A percentile compares a stretch with the other conserved stretches of the same genome.
phyloP scores from a whole-genome alignment of 2,329 filamentous ascomycete species.

The Xylaria polymorpha region DNA sequence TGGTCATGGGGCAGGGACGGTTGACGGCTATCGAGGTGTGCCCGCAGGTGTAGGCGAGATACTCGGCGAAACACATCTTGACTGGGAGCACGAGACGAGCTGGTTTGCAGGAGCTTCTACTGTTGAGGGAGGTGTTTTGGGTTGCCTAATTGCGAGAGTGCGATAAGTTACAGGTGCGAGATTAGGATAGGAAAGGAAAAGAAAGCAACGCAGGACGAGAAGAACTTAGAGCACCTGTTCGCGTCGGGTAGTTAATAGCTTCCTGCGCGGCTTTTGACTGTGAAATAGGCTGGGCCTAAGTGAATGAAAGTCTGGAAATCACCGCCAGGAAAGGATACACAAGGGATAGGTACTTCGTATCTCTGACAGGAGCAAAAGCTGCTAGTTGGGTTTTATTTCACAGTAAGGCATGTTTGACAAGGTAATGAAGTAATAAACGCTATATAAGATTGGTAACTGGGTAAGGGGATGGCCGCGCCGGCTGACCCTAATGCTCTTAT shows the following conservation, averaged over 20 bases:
- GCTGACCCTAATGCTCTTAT: background rate
- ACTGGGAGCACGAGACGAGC: background rate
- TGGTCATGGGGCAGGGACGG: conserved; percentile 58
- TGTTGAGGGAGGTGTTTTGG: background rate
- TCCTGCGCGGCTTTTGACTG: background rate
- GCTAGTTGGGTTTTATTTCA: background rate
- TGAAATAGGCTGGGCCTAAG: background rate
- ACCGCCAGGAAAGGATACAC: conserved; percentile 5
- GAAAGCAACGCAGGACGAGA: conserved; percentile 12
- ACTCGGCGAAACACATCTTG: conserved; percentile 61
- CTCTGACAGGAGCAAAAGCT: background rate
- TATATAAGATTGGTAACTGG: background rate
- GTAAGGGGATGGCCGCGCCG: background rate
- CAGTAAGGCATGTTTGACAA: background rate
- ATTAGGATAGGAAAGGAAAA: background rate
- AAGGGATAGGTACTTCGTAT: background rate
- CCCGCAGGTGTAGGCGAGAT: conserved; percentile 60
- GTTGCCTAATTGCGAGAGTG: background rate
- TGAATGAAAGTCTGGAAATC: background rate
- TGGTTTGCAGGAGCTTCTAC: background rate
- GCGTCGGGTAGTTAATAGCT: background rate
- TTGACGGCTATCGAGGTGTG: conserved; percentile 57
- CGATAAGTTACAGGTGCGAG: conserved; percentile 4
- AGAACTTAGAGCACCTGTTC: conserved; percentile 1
- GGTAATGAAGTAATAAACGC: conserved; percentile 13